Conservation (phyloP, 1,139 yeast genomes). For the Geotrichum macrosporum region DNA sequence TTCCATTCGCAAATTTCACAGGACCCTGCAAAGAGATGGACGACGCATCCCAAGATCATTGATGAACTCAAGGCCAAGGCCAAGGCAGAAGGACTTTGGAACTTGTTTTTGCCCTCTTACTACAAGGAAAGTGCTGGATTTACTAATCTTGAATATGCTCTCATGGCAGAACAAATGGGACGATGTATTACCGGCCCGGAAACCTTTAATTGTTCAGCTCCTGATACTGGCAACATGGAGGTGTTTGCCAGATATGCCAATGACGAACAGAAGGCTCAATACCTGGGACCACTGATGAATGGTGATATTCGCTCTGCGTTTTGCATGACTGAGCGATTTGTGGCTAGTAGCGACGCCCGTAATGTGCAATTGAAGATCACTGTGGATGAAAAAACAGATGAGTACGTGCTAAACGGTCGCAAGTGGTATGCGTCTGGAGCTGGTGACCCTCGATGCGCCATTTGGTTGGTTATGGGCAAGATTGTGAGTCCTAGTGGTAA, state of each 20-base stretch:
- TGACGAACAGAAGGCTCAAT: constrained; percentile 48
- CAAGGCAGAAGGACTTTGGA: constrained; percentile 57
- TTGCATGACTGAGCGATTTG: constrained; percentile 66
- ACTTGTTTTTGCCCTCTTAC: constrained; percentile 55
- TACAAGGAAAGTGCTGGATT: constrained; percentile 61
- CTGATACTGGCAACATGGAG: constrained; percentile 78
- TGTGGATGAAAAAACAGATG: constrained; percentile 41
- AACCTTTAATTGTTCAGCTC: constrained; percentile 62
- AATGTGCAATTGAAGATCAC: constrained; percentile 53
- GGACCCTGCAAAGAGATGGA: constrained; percentile 50
- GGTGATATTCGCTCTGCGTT: constrained; percentile 65
- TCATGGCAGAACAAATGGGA: constrained; percentile 68
- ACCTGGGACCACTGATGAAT: constrained; percentile 54
- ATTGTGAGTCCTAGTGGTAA: constrained; percentile 42
- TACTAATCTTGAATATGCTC: constrained; percentile 63
- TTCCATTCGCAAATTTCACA: constrained; percentile 43
- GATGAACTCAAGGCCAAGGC: constrained; percentile 56
- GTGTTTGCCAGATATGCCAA: constrained; percentile 58
- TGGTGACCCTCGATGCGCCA: constrained; percentile 59
- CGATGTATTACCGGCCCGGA: constrained; percentile 55
- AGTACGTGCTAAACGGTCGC: constrained; percentile 57
- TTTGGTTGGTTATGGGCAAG: constrained; percentile 65
- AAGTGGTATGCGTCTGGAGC: constrained; percentile 79
- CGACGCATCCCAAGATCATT: constrained; percentile 47
- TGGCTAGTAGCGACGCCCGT: constrained; percentile 64